A percentile compares a stretch with the other conserved stretches of the same genome.
Evolutionary conservation across 495 filamentous ascomycete genomes (phyloP).

Genomic region (Antarctomyces pellizariae): DNA sequence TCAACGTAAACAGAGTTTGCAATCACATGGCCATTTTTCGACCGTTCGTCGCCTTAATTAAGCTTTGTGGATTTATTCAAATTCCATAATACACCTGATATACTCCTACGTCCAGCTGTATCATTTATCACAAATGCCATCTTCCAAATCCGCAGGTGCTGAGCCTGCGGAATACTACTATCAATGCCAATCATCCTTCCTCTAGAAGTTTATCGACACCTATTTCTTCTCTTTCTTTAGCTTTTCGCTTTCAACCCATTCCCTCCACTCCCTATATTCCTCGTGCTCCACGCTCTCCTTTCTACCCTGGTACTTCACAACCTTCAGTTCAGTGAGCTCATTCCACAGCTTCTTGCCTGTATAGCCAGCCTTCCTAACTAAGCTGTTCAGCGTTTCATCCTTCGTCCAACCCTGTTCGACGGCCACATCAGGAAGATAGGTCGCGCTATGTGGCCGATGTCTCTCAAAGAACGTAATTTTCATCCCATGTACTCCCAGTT

Average conservation of each 20-base stretch:
- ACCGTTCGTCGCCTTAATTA: too few relatives aligned
- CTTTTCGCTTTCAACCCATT: slow-evolving; percentile 31
- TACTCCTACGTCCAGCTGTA: too few relatives aligned
- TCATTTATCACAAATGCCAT: too few relatives aligned
- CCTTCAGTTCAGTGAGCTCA: slow-evolving; percentile 42
- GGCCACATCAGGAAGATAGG: slow-evolving; percentile 83
- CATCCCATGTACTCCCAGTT: slow-evolving; percentile 62
- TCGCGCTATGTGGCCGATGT: slow-evolving; percentile 46
- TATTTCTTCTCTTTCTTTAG: slow-evolving; percentile 8
- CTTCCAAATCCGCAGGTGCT: too few relatives aligned
- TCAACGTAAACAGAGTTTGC: too few relatives aligned
- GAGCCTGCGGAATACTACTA: not conserved
- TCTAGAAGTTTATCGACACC: not conserved
- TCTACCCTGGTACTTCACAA: slow-evolving; percentile 61
- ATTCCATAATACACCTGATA: too few relatives aligned
- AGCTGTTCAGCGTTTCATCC: slow-evolving; percentile 67
- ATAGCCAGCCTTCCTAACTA: slow-evolving; percentile 94
- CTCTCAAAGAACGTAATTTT: slow-evolving; percentile 50
- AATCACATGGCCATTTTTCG: too few relatives aligned
- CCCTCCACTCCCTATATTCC: slow-evolving; percentile 55
- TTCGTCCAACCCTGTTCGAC: slow-evolving; percentile 88
- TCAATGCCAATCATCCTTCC: not conserved
- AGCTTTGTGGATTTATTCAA: too few relatives aligned
- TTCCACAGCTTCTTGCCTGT: slow-evolving; percentile 43
- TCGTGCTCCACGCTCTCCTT: slow-evolving; percentile 42